Evolutionary conservation across 257 asterid species (phyloP).

Genomic region (Solanum rostratum): DNA sequence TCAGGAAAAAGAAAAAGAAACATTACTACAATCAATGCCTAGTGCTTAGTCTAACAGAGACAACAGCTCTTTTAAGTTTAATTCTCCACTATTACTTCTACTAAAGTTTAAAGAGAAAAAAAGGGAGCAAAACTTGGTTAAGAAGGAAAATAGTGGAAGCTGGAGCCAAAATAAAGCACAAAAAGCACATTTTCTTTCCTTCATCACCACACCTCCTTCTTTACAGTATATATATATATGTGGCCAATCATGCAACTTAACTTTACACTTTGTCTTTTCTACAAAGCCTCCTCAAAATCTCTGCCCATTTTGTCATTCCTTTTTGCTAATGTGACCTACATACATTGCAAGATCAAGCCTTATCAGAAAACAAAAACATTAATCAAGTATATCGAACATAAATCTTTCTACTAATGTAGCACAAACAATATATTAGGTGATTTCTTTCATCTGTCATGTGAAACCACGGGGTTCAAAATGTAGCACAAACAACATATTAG

Average conservation of each 20-base stretch:
- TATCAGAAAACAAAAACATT: not conserved
- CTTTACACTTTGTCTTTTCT: conserved; percentile 5
- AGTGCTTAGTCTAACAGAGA: not conserved
- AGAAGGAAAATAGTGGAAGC: not conserved
- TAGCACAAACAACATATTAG: not conserved
- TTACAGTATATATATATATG: not conserved
- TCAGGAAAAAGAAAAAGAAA: not conserved
- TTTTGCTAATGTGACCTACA: not conserved
- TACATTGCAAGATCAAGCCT: not conserved
- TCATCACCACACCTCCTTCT: not conserved
- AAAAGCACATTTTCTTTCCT: not conserved
- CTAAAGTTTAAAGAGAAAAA: not conserved
- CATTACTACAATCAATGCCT: not conserved
- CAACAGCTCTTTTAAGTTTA: not conserved
- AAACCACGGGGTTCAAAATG: not conserved
- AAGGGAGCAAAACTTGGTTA: not conserved
- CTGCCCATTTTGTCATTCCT: not conserved
- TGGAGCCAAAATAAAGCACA: not conserved
- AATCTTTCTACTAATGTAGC: not conserved
- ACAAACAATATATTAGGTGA: not conserved
- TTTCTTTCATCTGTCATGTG: not conserved
- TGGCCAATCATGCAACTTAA: not conserved
- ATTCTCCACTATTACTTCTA: not conserved
- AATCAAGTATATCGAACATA: not conserved
- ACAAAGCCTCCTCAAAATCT: not conserved